phyloP scores from a whole-genome alignment of 2,329 filamentous ascomycete genomes.

The Sporothrix protearum region DNA sequence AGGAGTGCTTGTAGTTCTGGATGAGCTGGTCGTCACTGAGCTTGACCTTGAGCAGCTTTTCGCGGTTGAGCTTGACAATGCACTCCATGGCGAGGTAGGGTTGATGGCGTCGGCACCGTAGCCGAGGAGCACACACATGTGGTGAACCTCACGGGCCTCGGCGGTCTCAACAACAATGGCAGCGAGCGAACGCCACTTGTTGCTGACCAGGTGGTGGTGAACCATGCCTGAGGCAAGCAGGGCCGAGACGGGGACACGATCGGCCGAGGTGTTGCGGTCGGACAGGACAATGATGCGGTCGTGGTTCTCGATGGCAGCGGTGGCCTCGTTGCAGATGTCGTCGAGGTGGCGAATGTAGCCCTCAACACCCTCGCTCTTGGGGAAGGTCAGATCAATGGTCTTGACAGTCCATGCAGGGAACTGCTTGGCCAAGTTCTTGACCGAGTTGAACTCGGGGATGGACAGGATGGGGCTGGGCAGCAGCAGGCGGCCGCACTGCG shows the following conservation, averaged over 20 bases:
- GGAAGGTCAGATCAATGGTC: constrained; percentile 69
- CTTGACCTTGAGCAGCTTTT: constrained; percentile 89
- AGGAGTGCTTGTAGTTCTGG: constrained; percentile 94
- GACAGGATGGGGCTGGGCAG: constrained; percentile 86
- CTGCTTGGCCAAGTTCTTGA: constrained; percentile 71
- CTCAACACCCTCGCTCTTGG: constrained; percentile 74
- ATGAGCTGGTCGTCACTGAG: constrained; percentile 77
- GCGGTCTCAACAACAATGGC: constrained; percentile 88
- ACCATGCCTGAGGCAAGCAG: constrained; percentile 88
- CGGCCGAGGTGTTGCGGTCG: constrained; percentile 77
- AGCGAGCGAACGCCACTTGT: constrained; percentile 89
- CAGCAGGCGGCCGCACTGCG: constrained; percentile 80
- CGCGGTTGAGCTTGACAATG: constrained; percentile 92
- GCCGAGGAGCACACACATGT: constrained; percentile 96
- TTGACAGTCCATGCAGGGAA: constrained; percentile 82
- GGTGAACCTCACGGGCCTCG: constrained; percentile 94
- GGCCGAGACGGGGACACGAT: constrained; percentile 81
- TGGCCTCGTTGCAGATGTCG: constrained; percentile 79
- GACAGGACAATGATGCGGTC: constrained; percentile 87
- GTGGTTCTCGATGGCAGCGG: constrained; percentile 74
- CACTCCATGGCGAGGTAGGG: constrained; percentile 93
- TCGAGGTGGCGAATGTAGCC: constrained; percentile 88
- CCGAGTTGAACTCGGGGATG: constrained; percentile 82
- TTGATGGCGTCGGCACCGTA: constrained; percentile 94
- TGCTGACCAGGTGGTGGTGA: constrained; percentile 90